Evolutionary conservation across 768 basidiomycete genomes (phyloP).

Genomic region (Amanita rimosa): DNA sequence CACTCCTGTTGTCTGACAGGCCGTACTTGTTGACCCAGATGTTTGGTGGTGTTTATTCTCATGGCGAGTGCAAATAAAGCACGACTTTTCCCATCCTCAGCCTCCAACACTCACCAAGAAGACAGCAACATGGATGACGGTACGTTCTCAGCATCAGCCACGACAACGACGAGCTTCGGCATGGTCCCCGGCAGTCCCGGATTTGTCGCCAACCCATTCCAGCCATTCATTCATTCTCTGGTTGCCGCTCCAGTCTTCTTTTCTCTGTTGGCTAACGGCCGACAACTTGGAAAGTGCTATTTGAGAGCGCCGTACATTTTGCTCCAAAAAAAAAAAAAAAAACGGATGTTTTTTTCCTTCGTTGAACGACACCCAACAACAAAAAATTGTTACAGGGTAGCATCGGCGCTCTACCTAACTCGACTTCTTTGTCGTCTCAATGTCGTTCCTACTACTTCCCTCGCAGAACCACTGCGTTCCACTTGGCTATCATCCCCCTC

Average conservation of each 20-base stretch:
- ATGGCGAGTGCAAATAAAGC: not conserved
- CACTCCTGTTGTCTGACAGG: no score
- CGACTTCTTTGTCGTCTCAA: conserved; percentile 14
- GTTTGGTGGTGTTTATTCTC: not conserved
- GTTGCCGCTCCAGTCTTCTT: conserved; percentile 11
- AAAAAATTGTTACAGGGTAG: conserved; percentile 1
- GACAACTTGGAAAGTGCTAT: conserved; percentile 9
- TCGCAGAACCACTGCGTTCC: conserved; percentile 18
- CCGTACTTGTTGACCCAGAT: no score
- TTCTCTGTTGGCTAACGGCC: conserved; percentile 34
- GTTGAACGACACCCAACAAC: conserved; percentile 3
- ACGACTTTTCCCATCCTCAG: not conserved
- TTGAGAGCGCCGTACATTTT: conserved; percentile 4
- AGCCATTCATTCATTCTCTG: conserved; percentile 8
- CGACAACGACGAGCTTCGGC: conserved; percentile 42
- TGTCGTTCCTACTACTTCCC: conserved; percentile 12
- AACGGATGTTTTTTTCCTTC: conserved; percentile 1
- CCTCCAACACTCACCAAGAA: conserved; percentile 6
- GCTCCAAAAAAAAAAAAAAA: not conserved
- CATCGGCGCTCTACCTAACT: conserved; percentile 1
- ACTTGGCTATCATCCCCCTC: conserved; percentile 31
- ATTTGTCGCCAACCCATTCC: conserved; percentile 16
- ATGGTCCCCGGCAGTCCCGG: conserved; percentile 16
- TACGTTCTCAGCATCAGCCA: conserved; percentile 75
- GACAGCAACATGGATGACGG: conserved; percentile 47